These are phyloP conservation scores for Phytophthora quininea DNA, from an alignment of 352 stramenopile species.

Conservation along the genomic window DNA sequence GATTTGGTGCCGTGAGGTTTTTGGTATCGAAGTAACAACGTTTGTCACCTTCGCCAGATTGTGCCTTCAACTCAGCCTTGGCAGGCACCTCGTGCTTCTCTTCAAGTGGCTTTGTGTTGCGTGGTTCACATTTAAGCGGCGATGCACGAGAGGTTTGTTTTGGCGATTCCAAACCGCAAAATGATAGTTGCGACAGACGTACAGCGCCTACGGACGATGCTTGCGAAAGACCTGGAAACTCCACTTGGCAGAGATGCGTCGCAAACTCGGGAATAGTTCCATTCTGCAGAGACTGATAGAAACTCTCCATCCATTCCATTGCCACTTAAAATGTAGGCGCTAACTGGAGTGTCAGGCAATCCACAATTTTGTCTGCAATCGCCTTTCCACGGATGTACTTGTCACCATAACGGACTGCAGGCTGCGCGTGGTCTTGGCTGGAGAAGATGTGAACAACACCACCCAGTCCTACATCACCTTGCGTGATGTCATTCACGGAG, in stretches of 20 bases:
- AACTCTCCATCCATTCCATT: constrained; percentile 1
- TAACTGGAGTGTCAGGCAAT: neutral
- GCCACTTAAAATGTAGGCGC: constrained; percentile 2
- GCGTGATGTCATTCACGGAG: constrained; percentile 8
- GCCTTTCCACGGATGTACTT: constrained; percentile 2
- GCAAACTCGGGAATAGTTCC: neutral
- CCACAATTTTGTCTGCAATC: neutral
- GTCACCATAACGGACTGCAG: neutral
- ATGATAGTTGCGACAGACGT: neutral
- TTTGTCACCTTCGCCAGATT: too few relatives aligned
- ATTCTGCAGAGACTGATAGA: constrained; percentile 3
- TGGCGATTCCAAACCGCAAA: too few relatives aligned
- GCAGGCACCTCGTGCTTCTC: too few relatives aligned
- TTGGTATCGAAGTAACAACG: neutral
- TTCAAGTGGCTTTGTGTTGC: too few relatives aligned
- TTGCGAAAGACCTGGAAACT: too few relatives aligned
- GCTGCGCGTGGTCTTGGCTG: neutral
- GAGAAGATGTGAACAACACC: neutral
- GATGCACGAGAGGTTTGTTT: too few relatives aligned
- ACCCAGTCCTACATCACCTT: neutral
- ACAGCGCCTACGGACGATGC: too few relatives aligned
- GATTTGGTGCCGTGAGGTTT: neutral
- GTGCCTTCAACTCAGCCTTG: too few relatives aligned
- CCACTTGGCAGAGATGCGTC: neutral
- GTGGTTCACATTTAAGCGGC: too few relatives aligned